Evolutionary conservation across 192 early-diverging fungal species (phyloP).

Genomic region (Pilaira anomala): DNA sequence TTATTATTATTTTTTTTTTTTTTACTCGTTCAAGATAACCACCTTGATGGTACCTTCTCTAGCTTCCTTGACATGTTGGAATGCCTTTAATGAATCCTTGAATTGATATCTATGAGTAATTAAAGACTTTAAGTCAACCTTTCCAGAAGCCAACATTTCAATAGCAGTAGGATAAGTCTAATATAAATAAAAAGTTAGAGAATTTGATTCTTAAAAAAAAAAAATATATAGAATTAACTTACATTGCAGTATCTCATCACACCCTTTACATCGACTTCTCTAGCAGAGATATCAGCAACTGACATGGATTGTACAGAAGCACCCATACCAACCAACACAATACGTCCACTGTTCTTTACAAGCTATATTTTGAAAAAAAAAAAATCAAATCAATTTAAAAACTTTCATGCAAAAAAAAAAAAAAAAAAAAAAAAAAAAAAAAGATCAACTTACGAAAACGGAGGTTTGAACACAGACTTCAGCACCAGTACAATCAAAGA

Average conservation of each 20-base stretch:
- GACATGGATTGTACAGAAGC: conserved; percentile 33
- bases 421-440: not conserved
- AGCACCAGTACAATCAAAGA: conserved; percentile 42
- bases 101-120: conserved; percentile 41
- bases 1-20: no score
- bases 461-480: conserved; percentile 43
- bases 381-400: not conserved
- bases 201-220: no score
- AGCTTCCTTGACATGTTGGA: conserved; percentile 37
- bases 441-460: conserved; percentile 28
- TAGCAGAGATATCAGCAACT: conserved; percentile 29
- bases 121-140: conserved; percentile 39
- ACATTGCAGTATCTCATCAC: conserved; percentile 43
- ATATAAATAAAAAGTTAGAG: not conserved
- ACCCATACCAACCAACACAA: conserved; percentile 45
- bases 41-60: conserved; percentile 41
- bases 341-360: conserved; percentile 36
- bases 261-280: conserved; percentile 41
- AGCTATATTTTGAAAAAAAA: conserved; percentile 15
- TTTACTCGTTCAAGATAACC: conserved; percentile 22
- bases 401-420: not conserved
- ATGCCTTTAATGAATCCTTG: conserved; percentile 37
- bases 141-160: conserved; percentile 35
- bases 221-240: not conserved
- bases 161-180: conserved; percentile 35